A percentile compares a stretch with the other conserved stretches of the same genome.
phyloP scores from a whole-genome alignment of 2,329 filamentous ascomycete species.

The Fusarium veterinarium region DNA sequence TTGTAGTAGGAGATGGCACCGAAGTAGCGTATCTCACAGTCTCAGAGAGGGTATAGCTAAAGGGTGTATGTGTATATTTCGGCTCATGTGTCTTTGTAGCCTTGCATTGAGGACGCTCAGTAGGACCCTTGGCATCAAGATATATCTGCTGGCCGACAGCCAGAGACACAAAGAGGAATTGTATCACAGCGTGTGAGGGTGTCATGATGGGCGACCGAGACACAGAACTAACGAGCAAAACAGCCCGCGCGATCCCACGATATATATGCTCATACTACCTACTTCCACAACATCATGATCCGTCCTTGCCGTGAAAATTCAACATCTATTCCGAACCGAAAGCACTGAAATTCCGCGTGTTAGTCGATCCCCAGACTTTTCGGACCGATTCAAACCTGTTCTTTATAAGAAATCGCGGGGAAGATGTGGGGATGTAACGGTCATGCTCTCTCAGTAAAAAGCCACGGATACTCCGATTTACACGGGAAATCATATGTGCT shows the following conservation, averaged over 20 bases:
- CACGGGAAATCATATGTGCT: background rate
- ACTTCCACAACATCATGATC: background rate
- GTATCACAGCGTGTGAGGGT: slow-evolving; percentile 17
- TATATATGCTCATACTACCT: slow-evolving; percentile 6
- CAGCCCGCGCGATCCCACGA: background rate
- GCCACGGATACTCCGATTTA: background rate
- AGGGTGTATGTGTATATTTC: slow-evolving; percentile 44
- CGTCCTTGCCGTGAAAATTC: background rate
- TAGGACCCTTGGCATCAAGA: slow-evolving; percentile 42
- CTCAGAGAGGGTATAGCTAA: slow-evolving; percentile 48
- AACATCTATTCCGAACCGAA: background rate
- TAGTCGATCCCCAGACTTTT: slow-evolving; percentile 24
- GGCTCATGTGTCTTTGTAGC: slow-evolving; percentile 35
- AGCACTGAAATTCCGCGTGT: slow-evolving; percentile 3
- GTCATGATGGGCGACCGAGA: slow-evolving; percentile 23
- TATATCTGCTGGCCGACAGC: slow-evolving; percentile 45
- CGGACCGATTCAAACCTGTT: slow-evolving; percentile 34
- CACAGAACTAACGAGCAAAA: background rate
- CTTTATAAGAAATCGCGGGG: slow-evolving; percentile 18
- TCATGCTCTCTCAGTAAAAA: background rate
- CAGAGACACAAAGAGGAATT: slow-evolving; percentile 36
- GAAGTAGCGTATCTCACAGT: slow-evolving; percentile 50
- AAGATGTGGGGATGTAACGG: slow-evolving; percentile 29
- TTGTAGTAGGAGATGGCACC: slow-evolving; percentile 46
- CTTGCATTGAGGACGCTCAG: slow-evolving; percentile 45